Conservation (phyloP, 2,329 filamentous ascomycete genomes). For the Macrophomina tecta region DNA sequence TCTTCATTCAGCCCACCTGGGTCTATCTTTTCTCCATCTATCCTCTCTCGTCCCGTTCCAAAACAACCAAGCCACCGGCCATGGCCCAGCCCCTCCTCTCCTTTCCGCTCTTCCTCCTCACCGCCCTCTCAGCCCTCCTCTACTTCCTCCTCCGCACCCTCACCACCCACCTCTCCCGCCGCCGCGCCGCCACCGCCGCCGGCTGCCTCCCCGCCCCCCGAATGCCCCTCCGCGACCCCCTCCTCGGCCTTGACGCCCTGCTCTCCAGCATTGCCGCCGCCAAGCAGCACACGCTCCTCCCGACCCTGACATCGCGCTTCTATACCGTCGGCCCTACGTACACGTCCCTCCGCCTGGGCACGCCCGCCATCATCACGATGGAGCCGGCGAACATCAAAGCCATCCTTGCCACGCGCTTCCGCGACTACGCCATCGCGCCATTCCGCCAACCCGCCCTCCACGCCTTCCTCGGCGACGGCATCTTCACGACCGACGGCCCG, state of each 20-base stretch:
- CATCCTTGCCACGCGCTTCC: conserved; percentile 53
- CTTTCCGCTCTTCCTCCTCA: conserved; percentile 30
- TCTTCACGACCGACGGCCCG: conserved; percentile 55
- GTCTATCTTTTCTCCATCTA: background rate
- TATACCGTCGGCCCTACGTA: background rate
- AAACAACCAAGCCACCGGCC: background rate
- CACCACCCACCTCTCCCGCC: conserved; percentile 44
- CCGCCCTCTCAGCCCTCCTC: conserved; percentile 39
- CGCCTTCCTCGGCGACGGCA: conserved; percentile 52
- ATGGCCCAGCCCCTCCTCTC: background rate
- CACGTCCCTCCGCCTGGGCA: conserved; percentile 61
- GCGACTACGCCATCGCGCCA: conserved; percentile 52
- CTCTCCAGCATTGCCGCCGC: conserved; percentile 46
- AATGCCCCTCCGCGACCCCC: conserved; percentile 48
- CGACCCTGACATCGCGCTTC: conserved; percentile 27
- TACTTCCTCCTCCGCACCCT: conserved; percentile 44
- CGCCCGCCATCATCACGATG: conserved; percentile 58
- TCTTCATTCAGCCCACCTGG: background rate
- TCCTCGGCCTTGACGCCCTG: conserved; percentile 62
- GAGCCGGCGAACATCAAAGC: conserved; percentile 58
- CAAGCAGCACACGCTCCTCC: conserved; percentile 41
- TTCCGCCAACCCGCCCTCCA: conserved; percentile 44
- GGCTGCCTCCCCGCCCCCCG: conserved; percentile 54
- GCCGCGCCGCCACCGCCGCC: conserved; percentile 48
- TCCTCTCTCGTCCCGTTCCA: background rate